phyloP scores from a whole-genome alignment of 768 basidiomycete species.

The Mycena maculata region DNA sequence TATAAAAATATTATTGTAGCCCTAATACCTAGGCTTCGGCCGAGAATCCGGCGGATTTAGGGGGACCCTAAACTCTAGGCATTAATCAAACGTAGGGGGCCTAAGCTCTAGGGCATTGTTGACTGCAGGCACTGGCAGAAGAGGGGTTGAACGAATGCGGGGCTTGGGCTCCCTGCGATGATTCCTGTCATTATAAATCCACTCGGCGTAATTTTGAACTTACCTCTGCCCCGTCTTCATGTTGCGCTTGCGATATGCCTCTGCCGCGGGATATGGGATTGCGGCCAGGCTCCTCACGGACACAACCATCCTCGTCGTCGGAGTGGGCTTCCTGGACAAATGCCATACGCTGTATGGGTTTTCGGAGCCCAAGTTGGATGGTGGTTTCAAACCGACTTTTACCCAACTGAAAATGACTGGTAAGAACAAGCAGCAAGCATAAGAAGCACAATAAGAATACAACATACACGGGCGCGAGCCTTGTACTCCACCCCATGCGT shows the following conservation, averaged over 20 bases:
- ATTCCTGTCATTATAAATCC: no score
- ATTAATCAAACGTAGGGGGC: no score
- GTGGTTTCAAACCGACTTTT: no score
- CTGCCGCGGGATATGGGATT: conserved; percentile 9
- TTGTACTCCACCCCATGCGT: not conserved
- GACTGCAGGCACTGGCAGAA: no score
- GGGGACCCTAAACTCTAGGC: no score
- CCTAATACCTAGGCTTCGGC: no score
- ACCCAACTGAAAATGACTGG: not conserved
- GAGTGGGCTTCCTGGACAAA: conserved; percentile 15
- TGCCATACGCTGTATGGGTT: conserved; percentile 13
- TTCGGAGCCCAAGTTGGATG: conserved; percentile 12
- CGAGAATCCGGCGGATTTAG: no score
- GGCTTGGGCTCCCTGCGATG: not conserved
- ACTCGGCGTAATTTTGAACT: not conserved
- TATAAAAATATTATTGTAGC: no score
- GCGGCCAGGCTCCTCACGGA: conserved; percentile 16
- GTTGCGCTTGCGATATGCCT: conserved; percentile 17
- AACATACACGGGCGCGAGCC: conserved; percentile 11
- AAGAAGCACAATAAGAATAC: not conserved
- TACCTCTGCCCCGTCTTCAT: conserved; percentile 10
- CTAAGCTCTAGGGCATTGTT: no score
- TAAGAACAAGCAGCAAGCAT: not conserved
- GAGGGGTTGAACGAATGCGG: no score
- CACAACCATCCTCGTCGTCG: not conserved